Evolutionary conservation across 2,329 filamentous ascomycete genomes (phyloP).

Genomic region (Botrytis paeoniae): DNA sequence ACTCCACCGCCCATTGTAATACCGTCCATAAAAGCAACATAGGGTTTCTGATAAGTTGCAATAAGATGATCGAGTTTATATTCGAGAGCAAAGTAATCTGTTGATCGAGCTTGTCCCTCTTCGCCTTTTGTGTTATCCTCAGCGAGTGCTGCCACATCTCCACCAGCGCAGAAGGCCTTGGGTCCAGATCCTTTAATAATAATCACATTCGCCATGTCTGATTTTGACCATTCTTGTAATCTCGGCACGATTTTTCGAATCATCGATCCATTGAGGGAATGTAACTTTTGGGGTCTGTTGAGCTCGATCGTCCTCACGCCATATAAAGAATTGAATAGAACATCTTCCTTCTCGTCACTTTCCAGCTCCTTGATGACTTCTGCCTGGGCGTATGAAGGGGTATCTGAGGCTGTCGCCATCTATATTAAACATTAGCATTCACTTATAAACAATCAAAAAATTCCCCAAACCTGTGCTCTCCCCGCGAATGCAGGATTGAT

Average conservation of each 20-base stretch:
- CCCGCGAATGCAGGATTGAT: conserved; percentile 55
- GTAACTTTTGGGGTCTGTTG: conserved; percentile 88
- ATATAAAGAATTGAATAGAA: conserved; percentile 85
- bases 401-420: conserved; percentile 40
- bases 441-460: conserved; percentile 5
- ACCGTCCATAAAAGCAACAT: conserved; percentile 93
- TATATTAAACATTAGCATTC: conserved; percentile 33
- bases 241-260: conserved; percentile 88
- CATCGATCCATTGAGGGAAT: conserved; percentile 93
- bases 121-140: conserved; percentile 64
- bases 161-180: conserved; percentile 87
- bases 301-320: conserved; percentile 90
- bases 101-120: conserved; percentile 70
- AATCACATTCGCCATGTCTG: conserved; percentile 87
- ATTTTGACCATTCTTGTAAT: conserved; percentile 90
- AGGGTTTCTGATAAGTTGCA: conserved; percentile 88
- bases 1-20: conserved; percentile 98
- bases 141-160: conserved; percentile 81
- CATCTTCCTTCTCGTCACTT: conserved; percentile 82
- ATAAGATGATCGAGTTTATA: conserved; percentile 96
- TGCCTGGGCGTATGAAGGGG: conserved; percentile 22
- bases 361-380: conserved; percentile 34
- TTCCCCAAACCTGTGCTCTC: conserved; percentile 49
- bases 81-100: conserved; percentile 89
- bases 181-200: conserved; percentile 87